These are phyloP conservation scores for Cinchona pubescens DNA, from an alignment of 257 asterid species.

Conservation along the genomic window DNA sequence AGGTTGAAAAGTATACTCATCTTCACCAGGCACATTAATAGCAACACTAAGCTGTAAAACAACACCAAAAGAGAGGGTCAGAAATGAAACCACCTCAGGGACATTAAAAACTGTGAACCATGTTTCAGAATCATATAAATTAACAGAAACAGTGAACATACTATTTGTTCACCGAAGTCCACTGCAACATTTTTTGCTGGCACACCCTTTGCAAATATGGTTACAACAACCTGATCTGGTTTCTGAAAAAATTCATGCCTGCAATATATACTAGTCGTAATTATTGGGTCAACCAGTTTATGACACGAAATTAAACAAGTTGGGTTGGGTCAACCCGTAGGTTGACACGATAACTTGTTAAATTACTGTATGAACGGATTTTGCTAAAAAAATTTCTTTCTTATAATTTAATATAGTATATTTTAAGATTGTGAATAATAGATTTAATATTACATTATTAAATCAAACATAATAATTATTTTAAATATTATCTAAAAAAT, in stretches of 20 bases:
- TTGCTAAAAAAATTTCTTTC: no score
- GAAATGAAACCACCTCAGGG: background rate
- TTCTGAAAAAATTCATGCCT: conserved; percentile 95
- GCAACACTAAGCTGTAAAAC: conserved; percentile 73
- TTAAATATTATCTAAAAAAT: no score
- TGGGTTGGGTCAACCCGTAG: no score
- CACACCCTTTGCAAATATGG: conserved; percentile 86
- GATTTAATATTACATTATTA: no score
- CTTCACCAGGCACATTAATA: conserved; percentile 82
- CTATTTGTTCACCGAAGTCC: conserved; percentile 95
- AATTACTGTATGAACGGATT: no score
- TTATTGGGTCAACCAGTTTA: no score
- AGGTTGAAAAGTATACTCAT: conserved; percentile 73
- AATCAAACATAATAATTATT: no score
- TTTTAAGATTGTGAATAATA: no score
- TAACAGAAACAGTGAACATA: conserved; percentile 33
- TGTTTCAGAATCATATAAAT: background rate
- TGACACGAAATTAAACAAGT: no score
- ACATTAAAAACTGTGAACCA: background rate
- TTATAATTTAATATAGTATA: no score
- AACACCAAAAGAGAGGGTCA: conserved; percentile 8
- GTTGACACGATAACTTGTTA: no score
- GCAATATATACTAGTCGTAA: conserved; percentile 15
- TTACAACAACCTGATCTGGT: conserved; percentile 89
- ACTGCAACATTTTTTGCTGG: conserved; percentile 54